Conservation (phyloP, 73 alveolate genomes). For the Tetrahymena borealis region DNA sequence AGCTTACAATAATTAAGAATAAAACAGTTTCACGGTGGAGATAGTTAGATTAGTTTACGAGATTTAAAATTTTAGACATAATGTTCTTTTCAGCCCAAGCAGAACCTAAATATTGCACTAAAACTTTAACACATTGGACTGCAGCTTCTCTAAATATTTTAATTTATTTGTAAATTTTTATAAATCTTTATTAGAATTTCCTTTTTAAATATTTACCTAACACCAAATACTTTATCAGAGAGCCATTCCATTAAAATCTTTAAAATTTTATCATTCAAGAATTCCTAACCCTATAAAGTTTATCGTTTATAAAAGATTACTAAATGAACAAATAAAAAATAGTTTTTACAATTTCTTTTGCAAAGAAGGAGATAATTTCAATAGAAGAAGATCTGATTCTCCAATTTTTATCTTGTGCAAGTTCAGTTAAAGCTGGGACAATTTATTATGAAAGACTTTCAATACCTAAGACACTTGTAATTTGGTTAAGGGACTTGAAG, state of each 20-base stretch:
- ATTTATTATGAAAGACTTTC: slow-evolving; percentile 32
- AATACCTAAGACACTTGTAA: slow-evolving; percentile 32
- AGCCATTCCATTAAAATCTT: slow-evolving; percentile 40
- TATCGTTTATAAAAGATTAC: too few species aligned
- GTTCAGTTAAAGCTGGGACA: slow-evolving; percentile 41
- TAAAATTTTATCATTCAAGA: slow-evolving; percentile 16
- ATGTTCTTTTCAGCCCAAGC: slow-evolving; percentile 40
- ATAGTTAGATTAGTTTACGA: slow-evolving; percentile 3
- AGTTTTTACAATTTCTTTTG: slow-evolving; percentile 18
- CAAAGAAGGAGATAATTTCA: slow-evolving; percentile 32
- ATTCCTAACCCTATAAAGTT: slow-evolving; percentile 27
- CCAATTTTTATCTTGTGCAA: slow-evolving; percentile 47
- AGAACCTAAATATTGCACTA: slow-evolving; percentile 14
- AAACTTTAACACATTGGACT: slow-evolving; percentile 4
- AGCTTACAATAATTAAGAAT: slow-evolving; percentile 31
- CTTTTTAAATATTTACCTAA: slow-evolving; percentile 15
- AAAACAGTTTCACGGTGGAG: slow-evolving; percentile 40
- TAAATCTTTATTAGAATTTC: too few species aligned
- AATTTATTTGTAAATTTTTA: too few species aligned
- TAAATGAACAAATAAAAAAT: too few species aligned
- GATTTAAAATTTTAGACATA: slow-evolving; percentile 20
- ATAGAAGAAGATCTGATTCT: slow-evolving; percentile 42
- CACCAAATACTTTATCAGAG: slow-evolving; percentile 33
- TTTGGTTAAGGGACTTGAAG: slow-evolving; percentile 24
- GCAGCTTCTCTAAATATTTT: slow-evolving; percentile 8